phyloP scores from a whole-genome alignment of 1,284 basidiomycete genomes.

The Entoloma clypeatum region DNA sequence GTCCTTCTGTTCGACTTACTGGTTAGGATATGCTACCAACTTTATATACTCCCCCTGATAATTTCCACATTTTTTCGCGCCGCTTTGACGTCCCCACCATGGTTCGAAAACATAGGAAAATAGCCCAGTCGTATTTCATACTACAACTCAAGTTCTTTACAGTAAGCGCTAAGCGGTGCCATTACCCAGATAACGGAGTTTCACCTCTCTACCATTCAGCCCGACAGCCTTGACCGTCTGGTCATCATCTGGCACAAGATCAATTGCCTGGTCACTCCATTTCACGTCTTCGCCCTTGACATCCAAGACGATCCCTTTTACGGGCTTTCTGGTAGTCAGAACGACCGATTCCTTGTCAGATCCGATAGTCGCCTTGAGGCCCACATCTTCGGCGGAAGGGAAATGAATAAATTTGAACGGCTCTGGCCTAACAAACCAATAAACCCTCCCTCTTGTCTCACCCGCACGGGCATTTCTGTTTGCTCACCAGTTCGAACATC shows the following conservation, averaged over 20 bases:
- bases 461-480: slow-evolving; percentile 6
- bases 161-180: slow-evolving; percentile 66
- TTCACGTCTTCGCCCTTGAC: slow-evolving; percentile 64
- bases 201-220: slow-evolving; percentile 60
- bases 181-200: slow-evolving; percentile 70
- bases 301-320: slow-evolving; percentile 84
- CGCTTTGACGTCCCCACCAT: slow-evolving; percentile 1
- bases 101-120: no score
- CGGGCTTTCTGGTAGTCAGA: slow-evolving; percentile 61
- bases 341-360: slow-evolving; percentile 59
- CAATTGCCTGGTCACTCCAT: slow-evolving; percentile 87
- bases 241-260: slow-evolving; percentile 79
- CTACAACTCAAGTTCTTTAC: no score
- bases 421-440: slow-evolving; percentile 64
- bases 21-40: background rate
- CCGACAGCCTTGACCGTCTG: slow-evolving; percentile 65
- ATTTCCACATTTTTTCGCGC: background rate
- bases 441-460: slow-evolving; percentile 13
- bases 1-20: background rate
- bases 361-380: slow-evolving; percentile 50
- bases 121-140: no score
- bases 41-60: background rate
- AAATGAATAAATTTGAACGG: slow-evolving; percentile 89
- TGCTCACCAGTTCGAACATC: slow-evolving; percentile 74
- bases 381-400: slow-evolving; percentile 56